Evolutionary conservation across 306 rosid species (phyloP).

Genomic region (Acacia confusa): DNA sequence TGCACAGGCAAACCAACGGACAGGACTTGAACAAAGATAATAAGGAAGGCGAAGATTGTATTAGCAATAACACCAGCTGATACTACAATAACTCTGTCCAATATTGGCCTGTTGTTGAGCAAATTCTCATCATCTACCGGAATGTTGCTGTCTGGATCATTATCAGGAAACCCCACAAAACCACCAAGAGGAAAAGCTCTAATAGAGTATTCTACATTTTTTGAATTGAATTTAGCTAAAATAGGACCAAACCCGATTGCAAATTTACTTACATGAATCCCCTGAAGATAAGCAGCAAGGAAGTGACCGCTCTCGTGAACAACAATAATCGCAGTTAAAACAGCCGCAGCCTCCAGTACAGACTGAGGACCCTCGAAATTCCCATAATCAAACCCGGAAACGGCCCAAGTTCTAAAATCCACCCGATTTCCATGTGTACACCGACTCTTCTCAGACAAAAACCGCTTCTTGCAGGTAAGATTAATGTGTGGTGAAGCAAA

Average conservation of each 20-base stretch:
- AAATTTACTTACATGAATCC: conserved; percentile 96
- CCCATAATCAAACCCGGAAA: conserved; percentile 69
- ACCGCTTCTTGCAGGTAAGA: conserved; percentile 45
- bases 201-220: conserved; percentile 86
- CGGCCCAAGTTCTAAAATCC: conserved; percentile 58
- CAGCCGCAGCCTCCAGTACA: conserved; percentile 83
- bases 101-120: conserved; percentile 91
- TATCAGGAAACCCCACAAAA: conserved; percentile 97
- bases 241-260: conserved; percentile 98
- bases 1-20: conserved; percentile 92
- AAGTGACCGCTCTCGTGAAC: conserved; percentile 98
- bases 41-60: conserved; percentile 69
- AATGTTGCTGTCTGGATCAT: conserved; percentile 92
- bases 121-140: conserved; percentile 80
- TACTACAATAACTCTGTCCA: conserved; percentile 87
- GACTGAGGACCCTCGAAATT: conserved; percentile 85
- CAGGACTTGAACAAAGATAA: conserved; percentile 82
- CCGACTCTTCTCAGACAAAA: conserved; percentile 36
- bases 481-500: conserved; percentile 41
- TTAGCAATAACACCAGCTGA: conserved; percentile 98
- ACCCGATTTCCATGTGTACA: conserved; percentile 44
- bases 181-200: conserved; percentile 99
- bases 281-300: conserved; percentile 93
- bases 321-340: conserved; percentile 82
- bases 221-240: conserved; percentile 82